Evolutionary conservation across 306 rosid species (phyloP), one percentile per base, ranked within the genome.

Genomic region (Prunus dulcis): DNA sequence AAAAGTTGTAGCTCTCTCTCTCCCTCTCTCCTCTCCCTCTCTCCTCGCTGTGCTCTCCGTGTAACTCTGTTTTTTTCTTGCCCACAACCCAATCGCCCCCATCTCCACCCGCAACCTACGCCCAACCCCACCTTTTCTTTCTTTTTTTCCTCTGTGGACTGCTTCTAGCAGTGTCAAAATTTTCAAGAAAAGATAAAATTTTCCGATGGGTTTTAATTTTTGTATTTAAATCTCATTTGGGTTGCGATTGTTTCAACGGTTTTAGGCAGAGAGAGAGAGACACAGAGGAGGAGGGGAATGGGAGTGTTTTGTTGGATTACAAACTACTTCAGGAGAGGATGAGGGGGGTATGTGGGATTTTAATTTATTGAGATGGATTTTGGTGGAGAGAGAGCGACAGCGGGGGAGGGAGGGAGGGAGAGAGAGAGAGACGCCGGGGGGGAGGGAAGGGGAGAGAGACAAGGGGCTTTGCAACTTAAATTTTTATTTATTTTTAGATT

Each of bases 241-340:
- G 56, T 51, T 52, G 74, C 12, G 38, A 34, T 67, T 47, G 60
- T 53, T 56, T 64, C 64, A 72, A 57, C 60, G 82, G 84, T 79
- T 83, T 82, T 79, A 34, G 80, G 79, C 90, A 30, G 32, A 30
- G 68, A 0, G 47, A 63, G 67, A 30, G 38, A 23, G 25, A 4
- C 28, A n/a, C 32, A 32, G 38, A 28, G 9, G 28, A n/a, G 18
- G 34, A 30, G 4, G 65, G 74, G 34, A 4, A 73, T 45, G 76
- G 76, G 67, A 18, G 68, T 53, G 34, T 72, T 32, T 32, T 32
- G 38, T 32, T 32, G 6, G 87, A 83, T 88, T 83, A 56, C 84
- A 69, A 56, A 77, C 78, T 80, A 86, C 86, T 82, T 82, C 73
- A 84, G 79, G 80, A 79, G 78, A 82, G 80, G 83, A 63, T 68